Evolutionary conservation across 2,329 filamentous ascomycete species (phyloP).

Genomic region (Paracamarosporium sp.): DNA sequence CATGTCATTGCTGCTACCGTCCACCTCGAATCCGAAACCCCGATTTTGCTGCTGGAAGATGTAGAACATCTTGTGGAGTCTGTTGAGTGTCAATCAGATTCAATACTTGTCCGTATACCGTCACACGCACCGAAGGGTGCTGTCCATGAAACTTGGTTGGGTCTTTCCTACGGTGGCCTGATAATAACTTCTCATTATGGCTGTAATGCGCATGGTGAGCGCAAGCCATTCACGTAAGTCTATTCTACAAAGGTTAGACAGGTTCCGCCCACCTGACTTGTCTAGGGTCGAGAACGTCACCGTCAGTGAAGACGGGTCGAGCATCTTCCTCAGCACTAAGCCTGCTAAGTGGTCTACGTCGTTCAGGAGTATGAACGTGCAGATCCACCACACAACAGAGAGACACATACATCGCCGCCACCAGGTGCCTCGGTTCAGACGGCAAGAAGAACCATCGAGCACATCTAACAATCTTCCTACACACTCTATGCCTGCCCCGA

Average conservation of each 20-base stretch:
- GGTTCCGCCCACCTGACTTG: not conserved
- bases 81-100: not conserved
- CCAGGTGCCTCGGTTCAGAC: not conserved
- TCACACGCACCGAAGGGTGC: not conserved
- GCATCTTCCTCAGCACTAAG: not conserved
- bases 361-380: conserved; percentile 1
- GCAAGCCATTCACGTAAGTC: not conserved
- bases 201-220: conserved; percentile 7
- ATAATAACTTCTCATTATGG: conserved; percentile 8
- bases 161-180: not conserved
- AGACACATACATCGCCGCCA: not conserved
- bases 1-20: not conserved
- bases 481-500: not conserved
- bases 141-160: not conserved
- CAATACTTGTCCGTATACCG: not conserved
- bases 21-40: not conserved
- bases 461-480: not conserved
- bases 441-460: not conserved
- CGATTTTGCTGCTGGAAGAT: conserved; percentile 4
- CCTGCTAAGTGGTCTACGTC: not conserved
- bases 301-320: not conserved
- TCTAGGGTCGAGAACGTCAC: not conserved
- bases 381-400: conserved; percentile 4
- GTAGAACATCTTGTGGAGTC: conserved; percentile 6
- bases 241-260: not conserved